Evolutionary conservation across 352 stramenopile genomes (phyloP).

Genomic region (Globisporangium middletonii): DNA sequence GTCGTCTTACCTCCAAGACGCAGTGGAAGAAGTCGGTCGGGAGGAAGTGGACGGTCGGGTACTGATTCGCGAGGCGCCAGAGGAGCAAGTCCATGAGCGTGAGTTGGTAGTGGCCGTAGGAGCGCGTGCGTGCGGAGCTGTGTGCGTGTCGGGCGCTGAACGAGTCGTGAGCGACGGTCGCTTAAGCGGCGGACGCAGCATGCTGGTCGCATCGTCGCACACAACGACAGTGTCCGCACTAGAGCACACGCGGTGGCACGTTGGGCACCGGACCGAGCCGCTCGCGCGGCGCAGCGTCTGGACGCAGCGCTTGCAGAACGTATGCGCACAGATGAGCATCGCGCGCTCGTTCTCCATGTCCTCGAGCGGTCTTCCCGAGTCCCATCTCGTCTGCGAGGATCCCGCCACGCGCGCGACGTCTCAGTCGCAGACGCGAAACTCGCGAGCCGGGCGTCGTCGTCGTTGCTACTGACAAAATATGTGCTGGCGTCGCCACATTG

Average conservation of each 20-base stretch:
- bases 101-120: too few species aligned
- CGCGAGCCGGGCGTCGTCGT: not conserved
- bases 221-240: constrained; percentile 21
- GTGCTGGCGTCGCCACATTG: not conserved
- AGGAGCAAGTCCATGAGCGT: constrained; percentile 84
- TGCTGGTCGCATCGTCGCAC: constrained; percentile 8
- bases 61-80: constrained; percentile 47
- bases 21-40: constrained; percentile 84
- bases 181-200: not conserved
- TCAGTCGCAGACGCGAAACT: not conserved
- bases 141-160: constrained; percentile 8
- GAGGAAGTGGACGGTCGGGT: constrained; percentile 71
- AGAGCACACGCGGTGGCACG: constrained; percentile 34
- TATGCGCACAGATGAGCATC: constrained; percentile 86
- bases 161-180: not conserved
- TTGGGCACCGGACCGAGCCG: constrained; percentile 42
- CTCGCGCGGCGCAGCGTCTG: constrained; percentile 24
- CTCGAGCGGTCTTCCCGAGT: constrained; percentile 78
- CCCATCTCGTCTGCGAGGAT: constrained; percentile 94
- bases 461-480: constrained; percentile 11
- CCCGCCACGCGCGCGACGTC: constrained; percentile 44
- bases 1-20: constrained; percentile 15
- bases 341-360: constrained; percentile 49
- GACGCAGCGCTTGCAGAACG: constrained; percentile 56
- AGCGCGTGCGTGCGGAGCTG: not conserved